These are phyloP conservation scores for Russula sp. DNA, from an alignment of 768 basidiomycete species.

Conservation along the genomic window DNA sequence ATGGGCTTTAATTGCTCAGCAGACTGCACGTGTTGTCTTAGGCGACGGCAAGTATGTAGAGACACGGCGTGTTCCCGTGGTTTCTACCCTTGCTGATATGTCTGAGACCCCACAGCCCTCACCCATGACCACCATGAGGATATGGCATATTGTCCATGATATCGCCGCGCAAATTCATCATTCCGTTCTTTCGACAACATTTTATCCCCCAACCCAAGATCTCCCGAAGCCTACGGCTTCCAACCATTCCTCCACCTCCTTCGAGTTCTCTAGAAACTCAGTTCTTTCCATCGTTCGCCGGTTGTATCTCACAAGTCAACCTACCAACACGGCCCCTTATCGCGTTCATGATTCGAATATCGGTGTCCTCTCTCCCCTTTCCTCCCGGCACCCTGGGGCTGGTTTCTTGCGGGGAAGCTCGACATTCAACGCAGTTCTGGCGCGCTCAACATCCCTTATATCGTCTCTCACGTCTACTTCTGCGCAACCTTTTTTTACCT, in stretches of 20 bases:
- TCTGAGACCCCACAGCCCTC: constrained; percentile 18
- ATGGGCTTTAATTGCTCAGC: constrained; percentile 21
- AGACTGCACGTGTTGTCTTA: constrained; percentile 19
- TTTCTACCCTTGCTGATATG: constrained; percentile 19
- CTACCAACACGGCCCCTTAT: not conserved
- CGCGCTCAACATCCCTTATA: constrained; percentile 21
- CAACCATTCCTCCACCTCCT: not conserved
- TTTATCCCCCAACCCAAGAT: constrained; percentile 13
- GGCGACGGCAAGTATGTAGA: constrained; percentile 25
- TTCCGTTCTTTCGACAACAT: constrained; percentile 11
- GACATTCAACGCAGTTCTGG: constrained; percentile 8
- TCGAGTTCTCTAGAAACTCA: constrained; percentile 20
- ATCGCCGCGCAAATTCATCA: constrained; percentile 17
- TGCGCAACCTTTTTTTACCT: constrained; percentile 11
- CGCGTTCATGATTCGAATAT: constrained; percentile 8
- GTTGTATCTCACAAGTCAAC: constrained; percentile 6
- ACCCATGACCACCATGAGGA: constrained; percentile 7
- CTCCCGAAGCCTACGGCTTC: not conserved
- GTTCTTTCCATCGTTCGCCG: constrained; percentile 20
- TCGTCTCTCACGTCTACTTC: constrained; percentile 15
- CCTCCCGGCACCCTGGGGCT: constrained; percentile 16
- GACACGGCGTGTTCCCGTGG: constrained; percentile 21
- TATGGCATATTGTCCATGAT: constrained; percentile 23
- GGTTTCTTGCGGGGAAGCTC: constrained; percentile 18
- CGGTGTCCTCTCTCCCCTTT: constrained; percentile 15